Evolutionary conservation across 23 red algal genomes (phyloP), one percentile per base, ranked within the genome.

Genomic region (Cyanidioschyzon merolae): DNA sequence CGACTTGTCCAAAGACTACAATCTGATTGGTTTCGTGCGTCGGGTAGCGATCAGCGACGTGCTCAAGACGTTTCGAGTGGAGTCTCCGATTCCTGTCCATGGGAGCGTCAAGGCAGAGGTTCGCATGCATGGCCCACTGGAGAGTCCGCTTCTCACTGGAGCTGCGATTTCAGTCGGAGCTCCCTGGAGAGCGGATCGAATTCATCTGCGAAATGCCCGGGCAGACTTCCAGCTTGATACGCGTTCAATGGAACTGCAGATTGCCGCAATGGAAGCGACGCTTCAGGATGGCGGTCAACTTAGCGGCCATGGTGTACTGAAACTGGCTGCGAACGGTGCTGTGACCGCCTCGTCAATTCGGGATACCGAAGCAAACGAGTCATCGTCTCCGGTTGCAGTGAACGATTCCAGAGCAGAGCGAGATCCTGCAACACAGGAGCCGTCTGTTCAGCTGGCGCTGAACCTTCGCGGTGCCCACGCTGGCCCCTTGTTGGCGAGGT

Each of bases 1-100:
- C 58, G 84, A 93, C 83, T 21, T 93, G 30, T 80, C 83, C 38
- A 67, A 83, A 41, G 90, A 77, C 21, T 93, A 87, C 45, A 79
- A 87, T 59, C 41, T 93, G 67, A 79, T 78, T 24, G 84, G 76
- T 1, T 75, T 85, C 36, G 85, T 83, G 39, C 79, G 84, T 35
- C 83, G 59, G 29, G 77, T 87, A 34, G 84, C 82, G 45, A 80
- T 87, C 51, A 87, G 87, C 58, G 79, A 84, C 36, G 59, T 87
- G 24, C 54, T 93, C 15, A 76, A 93, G 30, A 93, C 90, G 50
- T 93, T 93, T 84, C 76, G 83, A 21, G 68, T 93, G 37, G 84
- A 87, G 0, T 75, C 77, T 76, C 83, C 81, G 78, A 75, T 87
- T 1, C 90, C 90, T 18, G 75, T 93, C 0, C 34, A 59, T 37